Evolutionary conservation across 2,329 filamentous ascomycete species (phyloP).

Genomic region (Trichoderma gracile): DNA sequence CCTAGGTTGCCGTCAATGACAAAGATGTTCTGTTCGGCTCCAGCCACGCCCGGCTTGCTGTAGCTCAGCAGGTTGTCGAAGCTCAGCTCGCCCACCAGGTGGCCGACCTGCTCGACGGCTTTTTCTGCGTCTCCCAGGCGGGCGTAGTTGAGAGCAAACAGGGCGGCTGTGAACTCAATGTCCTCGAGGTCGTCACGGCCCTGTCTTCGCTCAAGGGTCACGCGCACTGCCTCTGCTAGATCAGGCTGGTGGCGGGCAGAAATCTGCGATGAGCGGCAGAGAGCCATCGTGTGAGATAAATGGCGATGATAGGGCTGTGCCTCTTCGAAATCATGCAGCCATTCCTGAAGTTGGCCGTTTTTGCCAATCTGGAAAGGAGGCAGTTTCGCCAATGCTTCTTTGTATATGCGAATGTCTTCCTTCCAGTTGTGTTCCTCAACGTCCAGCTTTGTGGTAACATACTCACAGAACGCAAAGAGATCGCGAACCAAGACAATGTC

Average conservation of each 20-base stretch:
- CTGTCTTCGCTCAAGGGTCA: constrained; percentile 22
- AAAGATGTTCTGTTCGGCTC: constrained; percentile 22
- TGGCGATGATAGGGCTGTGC: constrained; percentile 25
- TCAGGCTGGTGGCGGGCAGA: constrained; percentile 18
- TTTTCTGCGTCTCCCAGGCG: constrained; percentile 22
- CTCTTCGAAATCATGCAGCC: constrained; percentile 25
- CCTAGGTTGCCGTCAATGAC: constrained; percentile 25
- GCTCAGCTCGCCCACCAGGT: constrained; percentile 23
- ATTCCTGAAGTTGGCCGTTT: constrained; percentile 24
- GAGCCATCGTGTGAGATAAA: constrained; percentile 23
- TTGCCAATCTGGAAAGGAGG: constrained; percentile 25
- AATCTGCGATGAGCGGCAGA: constrained; percentile 23
- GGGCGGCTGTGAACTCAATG: constrained; percentile 25
- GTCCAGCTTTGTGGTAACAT: background rate
- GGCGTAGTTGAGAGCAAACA: constrained; percentile 24
- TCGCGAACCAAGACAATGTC: constrained; percentile 23
- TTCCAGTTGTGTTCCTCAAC: background rate
- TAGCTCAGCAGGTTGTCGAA: constrained; percentile 26
- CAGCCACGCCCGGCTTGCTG: constrained; percentile 22
- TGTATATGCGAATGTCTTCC: background rate
- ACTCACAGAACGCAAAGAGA: constrained; percentile 21
- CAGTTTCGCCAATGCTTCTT: constrained; percentile 7
- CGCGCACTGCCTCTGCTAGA: constrained; percentile 15
- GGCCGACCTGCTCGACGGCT: constrained; percentile 19
- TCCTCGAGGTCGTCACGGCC: constrained; percentile 21